phyloP scores from a whole-genome alignment of 2,329 filamentous ascomycete genomes.

The Pseudogymnoascus sp. region DNA sequence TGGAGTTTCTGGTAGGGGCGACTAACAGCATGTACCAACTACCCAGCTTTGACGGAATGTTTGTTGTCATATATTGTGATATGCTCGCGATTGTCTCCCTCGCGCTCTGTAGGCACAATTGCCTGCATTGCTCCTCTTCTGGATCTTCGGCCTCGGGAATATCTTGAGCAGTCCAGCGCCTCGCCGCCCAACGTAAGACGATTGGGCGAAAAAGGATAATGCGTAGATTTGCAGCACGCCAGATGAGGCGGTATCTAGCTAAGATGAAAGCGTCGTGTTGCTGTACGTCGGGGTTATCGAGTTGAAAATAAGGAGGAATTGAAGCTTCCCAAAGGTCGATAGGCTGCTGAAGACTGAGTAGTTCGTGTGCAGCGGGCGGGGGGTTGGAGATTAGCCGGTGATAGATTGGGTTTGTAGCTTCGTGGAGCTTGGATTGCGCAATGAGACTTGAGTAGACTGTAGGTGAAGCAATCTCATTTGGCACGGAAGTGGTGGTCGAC shows the following conservation, averaged over 20 bases:
- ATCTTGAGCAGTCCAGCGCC: constrained; percentile 21
- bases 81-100: constrained; percentile 34
- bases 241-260: constrained; percentile 30
- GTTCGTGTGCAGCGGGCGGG: constrained; percentile 33
- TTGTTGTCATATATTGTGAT: constrained; percentile 32
- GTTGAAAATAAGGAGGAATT: constrained; percentile 34
- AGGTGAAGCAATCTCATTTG: constrained; percentile 30
- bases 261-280: constrained; percentile 31
- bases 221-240: constrained; percentile 36
- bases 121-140: constrained; percentile 31
- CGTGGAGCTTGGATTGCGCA: constrained; percentile 34
- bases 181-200: constrained; percentile 32
- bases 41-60: constrained; percentile 32
- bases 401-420: constrained; percentile 36
- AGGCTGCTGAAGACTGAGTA: constrained; percentile 31
- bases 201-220: constrained; percentile 37
- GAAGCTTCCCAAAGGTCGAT: constrained; percentile 35
- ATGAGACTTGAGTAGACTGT: constrained; percentile 36
- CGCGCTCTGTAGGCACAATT: constrained; percentile 33
- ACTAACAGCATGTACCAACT: constrained; percentile 35
- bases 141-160: constrained; percentile 27
- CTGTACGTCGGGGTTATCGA: constrained; percentile 26
- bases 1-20: neutral
- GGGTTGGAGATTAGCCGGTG: constrained; percentile 36
- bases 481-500: constrained; percentile 29